Evolutionary conservation across 805 yeast species (phyloP).

Genomic region (Barnettozyma botsteinii): DNA sequence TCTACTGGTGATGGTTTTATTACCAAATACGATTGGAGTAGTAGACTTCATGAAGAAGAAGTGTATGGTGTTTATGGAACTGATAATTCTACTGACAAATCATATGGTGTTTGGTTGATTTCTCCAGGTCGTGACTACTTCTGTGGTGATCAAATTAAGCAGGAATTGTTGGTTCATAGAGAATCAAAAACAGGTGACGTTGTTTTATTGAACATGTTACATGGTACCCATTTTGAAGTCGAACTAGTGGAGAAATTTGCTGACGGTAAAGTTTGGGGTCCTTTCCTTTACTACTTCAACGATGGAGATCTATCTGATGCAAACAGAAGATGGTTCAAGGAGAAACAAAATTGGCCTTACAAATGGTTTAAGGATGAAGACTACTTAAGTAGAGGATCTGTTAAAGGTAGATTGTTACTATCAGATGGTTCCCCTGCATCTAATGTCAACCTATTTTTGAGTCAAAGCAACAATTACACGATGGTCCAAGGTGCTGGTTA

Average conservation of each 20-base stretch:
- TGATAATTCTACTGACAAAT: background rate
- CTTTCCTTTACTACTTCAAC: conserved; percentile 3
- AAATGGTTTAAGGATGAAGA: conserved; percentile 2
- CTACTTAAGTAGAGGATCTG: conserved; percentile 1
- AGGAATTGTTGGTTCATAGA: conserved; percentile 4
- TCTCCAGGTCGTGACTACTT: conserved; percentile 6
- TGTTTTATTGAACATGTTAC: conserved; percentile 4
- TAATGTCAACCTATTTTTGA: conserved; percentile 2
- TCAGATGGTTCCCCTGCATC: conserved; percentile 6
- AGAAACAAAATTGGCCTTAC: conserved; percentile 6
- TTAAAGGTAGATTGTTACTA: conserved; percentile 2
- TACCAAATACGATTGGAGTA: conserved; percentile 7
- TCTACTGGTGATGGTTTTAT: background rate
- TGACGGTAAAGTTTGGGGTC: conserved; percentile 6
- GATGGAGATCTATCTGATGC: conserved; percentile 6
- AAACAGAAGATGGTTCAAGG: conserved; percentile 4
- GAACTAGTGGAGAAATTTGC: background rate
- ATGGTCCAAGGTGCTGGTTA: conserved; percentile 6
- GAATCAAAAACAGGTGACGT: conserved; percentile 6
- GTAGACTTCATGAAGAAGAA: conserved; percentile 6
- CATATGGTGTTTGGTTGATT: conserved; percentile 3
- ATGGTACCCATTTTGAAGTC: conserved; percentile 6
- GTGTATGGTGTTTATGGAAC: conserved; percentile 5
- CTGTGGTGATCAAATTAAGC: conserved; percentile 6
- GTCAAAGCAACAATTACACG: conserved; percentile 3